Base-by-base conservation (phyloP, 2,329 filamentous ascomycete species). In the Fusarium sp. region DNA sequence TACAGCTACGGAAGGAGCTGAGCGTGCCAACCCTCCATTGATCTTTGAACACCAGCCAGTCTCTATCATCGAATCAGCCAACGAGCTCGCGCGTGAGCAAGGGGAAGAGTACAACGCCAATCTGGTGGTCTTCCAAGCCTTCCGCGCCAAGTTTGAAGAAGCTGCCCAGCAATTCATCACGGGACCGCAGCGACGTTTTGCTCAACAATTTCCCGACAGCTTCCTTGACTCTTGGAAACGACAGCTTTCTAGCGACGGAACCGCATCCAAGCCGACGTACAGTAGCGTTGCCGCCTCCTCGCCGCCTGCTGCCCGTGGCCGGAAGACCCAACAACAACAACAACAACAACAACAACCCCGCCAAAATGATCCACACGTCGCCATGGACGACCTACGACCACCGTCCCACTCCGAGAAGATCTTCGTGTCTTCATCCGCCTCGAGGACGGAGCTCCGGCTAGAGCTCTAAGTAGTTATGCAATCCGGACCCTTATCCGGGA, bases 341-440 rank as follows among this genome's bases (percentile, higher is more conserved):
- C 46, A 48, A 46, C 25, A 7, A 22, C 22, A 22, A 22, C 22
- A 22, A 22, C 22, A 22, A 22, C 22, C 22, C 20, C 41, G 41
- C 9, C 41, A 44, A 44, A 44, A 6, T 22, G 22, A 22, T 22
- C 44, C 44, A 46, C 44, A 25, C 24, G 27, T 46, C 25, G 25
- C 44, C 44, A 46, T 5, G 24, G 44, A 12, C 44, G 18, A 46
- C 44, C 16, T 11, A 6, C 13, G 44, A 29, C 44, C 25, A 46
- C 27, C 13, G 44, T 22, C 44, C 44, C 25, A 46, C 44, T 22
- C 25, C 44, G 25, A 29, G 15, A 46, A 46, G 44, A 46, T 13
- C 44, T 46, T 22, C 44, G 44, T 10, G 44, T 46, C 44, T 46
- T 46, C 24, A 46, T 46, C 24, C 44, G 44, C 20, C 53, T 71